A percentile compares a stretch with the other conserved stretches of the same genome.
Evolutionary conservation across 1,284 basidiomycete species (phyloP).

Genomic region (Trichosporon sp.): DNA sequence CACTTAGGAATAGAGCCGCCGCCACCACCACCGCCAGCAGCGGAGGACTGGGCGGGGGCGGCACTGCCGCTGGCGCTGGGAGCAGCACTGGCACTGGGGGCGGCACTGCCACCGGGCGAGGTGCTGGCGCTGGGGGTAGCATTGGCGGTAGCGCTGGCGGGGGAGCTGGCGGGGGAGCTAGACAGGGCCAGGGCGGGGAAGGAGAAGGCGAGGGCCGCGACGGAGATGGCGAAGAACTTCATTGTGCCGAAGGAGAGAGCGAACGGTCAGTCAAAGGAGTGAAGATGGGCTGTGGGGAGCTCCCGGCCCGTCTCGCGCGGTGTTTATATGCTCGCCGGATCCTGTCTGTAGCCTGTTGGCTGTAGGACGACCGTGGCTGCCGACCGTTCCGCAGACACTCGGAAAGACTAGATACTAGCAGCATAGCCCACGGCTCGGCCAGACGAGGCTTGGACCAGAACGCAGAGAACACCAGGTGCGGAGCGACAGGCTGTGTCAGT

Average conservation of each 20-base stretch:
- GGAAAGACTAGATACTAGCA: not conserved
- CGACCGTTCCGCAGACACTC: not conserved
- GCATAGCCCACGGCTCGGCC: not conserved
- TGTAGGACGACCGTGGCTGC: not conserved
- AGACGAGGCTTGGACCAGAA: not conserved
- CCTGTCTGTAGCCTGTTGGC: not conserved
- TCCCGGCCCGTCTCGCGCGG: not conserved
- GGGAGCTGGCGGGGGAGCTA: not conserved
- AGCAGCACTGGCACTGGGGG: no score
- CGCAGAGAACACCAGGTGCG: not conserved
- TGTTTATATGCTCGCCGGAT: conserved; percentile 2
- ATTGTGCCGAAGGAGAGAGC: not conserved
- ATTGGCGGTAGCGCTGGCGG: not conserved
- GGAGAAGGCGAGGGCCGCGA: not conserved
- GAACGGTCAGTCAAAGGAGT: not conserved
- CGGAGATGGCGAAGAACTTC: conserved; percentile 5
- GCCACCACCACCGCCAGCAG: not conserved
- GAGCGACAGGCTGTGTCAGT: not conserved
- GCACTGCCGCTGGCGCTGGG: not conserved
- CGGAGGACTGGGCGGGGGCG: not conserved
- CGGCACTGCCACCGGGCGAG: no score
- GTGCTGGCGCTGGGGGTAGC: no score
- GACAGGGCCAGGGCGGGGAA: not conserved
- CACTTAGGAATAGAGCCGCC: conserved; percentile 2
- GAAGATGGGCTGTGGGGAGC: not conserved